Percentiles rank a stretch among this genome's conserved stretches.
phyloP scores from a whole-genome alignment of 108 stramenopile genomes.

The Skeletonema grethae region DNA sequence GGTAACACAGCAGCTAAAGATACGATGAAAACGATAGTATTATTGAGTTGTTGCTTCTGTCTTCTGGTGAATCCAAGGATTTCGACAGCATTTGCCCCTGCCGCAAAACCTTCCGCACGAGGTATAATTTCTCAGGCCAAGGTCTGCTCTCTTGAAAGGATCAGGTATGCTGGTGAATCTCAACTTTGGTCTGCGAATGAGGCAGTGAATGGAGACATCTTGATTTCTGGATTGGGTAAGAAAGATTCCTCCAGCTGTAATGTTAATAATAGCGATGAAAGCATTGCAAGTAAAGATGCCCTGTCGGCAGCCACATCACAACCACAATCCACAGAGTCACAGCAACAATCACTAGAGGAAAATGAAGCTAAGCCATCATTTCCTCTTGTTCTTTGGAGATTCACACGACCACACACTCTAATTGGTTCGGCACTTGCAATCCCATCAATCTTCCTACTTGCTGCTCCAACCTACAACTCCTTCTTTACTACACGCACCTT shows the following conservation, averaged over 20 bases:
- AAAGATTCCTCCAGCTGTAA: background rate
- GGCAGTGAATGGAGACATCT: conserved; percentile 2
- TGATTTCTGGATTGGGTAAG: background rate
- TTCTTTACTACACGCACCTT: conserved; percentile 53
- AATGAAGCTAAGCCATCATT: conserved; percentile 36
- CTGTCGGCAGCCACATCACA: background rate
- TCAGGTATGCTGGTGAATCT: conserved; percentile 10
- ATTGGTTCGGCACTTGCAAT: conserved; percentile 94
- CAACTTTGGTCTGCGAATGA: background rate
- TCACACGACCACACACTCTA: conserved; percentile 95
- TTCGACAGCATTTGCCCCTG: background rate
- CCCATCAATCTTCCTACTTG: conserved; percentile 87
- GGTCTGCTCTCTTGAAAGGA: background rate
- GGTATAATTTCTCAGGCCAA: background rate
- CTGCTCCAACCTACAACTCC: conserved; percentile 68
- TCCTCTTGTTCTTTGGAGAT: conserved; percentile 85
- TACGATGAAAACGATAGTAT: background rate
- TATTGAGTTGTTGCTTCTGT: background rate
- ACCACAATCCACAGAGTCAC: conserved; percentile 8
- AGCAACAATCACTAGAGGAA: conserved; percentile 1
- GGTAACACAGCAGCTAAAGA: background rate
- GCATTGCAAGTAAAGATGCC: background rate
- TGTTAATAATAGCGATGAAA: background rate
- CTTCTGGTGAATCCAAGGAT: background rate
- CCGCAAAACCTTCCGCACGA: background rate